Conservation (phyloP, 345 rosid genomes). For the Murraya koenigii region DNA sequence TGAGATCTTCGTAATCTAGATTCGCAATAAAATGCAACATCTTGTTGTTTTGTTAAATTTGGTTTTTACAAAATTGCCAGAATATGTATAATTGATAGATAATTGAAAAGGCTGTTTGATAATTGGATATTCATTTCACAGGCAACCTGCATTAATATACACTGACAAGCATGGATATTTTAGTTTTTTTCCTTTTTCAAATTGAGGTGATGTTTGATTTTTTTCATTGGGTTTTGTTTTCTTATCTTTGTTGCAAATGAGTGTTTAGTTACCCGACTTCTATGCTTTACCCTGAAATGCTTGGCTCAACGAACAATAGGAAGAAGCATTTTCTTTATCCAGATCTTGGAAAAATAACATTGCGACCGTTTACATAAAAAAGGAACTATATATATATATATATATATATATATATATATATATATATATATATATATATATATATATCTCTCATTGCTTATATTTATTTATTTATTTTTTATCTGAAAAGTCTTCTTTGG, state of each 20-base stretch:
- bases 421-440: too few relatives aligned
- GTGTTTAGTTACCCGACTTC: neutral
- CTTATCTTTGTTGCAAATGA: neutral
- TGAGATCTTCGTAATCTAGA: neutral
- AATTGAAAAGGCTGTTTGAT: neutral
- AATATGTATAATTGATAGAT: neutral
- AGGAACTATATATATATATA: too few relatives aligned
- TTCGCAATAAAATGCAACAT: neutral
- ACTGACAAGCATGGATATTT: too few relatives aligned
- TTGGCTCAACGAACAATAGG: conserved; percentile 11
- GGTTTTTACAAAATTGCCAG: neutral
- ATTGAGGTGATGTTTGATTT: too few relatives aligned
- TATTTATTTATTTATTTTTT: too few relatives aligned
- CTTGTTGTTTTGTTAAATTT: neutral
- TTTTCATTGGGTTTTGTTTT: too few relatives aligned
- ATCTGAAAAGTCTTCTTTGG: too few relatives aligned
- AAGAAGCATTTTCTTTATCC: conserved; percentile 13
- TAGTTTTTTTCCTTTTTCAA: too few relatives aligned
- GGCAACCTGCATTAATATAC: too few relatives aligned
- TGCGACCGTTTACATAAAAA: too few relatives aligned
- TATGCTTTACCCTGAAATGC: conserved; percentile 12
- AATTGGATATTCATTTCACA: neutral
- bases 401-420: too few relatives aligned
- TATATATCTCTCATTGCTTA: too few relatives aligned
- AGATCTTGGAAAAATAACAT: conserved; percentile 11